phyloP scores from a whole-genome alignment of 768 basidiomycete species.

The Phanerochaete sordida region DNA sequence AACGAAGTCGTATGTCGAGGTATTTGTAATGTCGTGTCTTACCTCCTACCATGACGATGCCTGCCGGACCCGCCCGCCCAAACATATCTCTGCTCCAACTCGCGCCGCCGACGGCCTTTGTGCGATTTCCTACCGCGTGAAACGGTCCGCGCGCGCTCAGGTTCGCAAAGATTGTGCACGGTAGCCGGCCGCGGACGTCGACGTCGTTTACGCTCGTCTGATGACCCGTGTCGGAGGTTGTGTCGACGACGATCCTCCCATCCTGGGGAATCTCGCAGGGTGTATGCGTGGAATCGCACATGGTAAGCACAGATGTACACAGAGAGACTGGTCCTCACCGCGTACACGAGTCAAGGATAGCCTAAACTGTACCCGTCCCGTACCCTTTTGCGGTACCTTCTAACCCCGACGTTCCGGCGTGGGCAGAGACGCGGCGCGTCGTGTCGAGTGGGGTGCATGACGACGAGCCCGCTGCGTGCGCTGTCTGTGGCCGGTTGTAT shows the following conservation, averaged over 20 bases:
- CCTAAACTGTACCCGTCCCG: neutral
- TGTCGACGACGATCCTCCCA: neutral
- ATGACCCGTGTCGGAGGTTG: neutral
- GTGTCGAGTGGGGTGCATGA: neutral
- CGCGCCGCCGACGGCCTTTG: neutral
- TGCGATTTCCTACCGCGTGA: neutral
- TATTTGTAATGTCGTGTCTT: neutral
- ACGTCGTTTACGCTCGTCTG: neutral
- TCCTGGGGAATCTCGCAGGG: neutral
- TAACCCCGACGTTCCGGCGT: neutral
- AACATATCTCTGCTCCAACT: too few species aligned
- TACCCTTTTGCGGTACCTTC: neutral
- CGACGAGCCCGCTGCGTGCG: neutral
- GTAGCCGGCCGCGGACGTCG: neutral
- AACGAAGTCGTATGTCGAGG: neutral
- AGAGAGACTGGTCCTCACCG: neutral
- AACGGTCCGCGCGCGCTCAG: neutral
- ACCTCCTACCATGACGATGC: neutral
- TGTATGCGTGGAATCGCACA: neutral
- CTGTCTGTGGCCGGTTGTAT: neutral
- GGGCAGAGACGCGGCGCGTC: neutral
- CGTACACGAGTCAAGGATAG: neutral
- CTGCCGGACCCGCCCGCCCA: neutral
- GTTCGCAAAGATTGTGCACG: neutral
- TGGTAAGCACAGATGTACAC: neutral